These are phyloP conservation scores for Tulasnella sp. DNA, from an alignment of 768 basidiomycete species.

Conservation along the genomic window DNA sequence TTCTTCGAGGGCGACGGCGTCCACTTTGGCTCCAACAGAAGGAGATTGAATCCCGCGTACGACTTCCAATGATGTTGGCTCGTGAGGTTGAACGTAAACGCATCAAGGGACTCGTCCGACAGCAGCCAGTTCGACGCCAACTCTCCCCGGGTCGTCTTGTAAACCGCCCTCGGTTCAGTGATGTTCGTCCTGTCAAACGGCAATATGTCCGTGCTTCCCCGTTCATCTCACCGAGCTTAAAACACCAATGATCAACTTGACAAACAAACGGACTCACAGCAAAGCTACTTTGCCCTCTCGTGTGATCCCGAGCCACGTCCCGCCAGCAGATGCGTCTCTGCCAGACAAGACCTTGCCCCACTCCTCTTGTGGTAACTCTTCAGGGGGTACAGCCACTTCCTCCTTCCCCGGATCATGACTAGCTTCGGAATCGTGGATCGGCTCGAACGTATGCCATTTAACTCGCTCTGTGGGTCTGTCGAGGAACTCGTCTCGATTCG, in stretches of 20 bases:
- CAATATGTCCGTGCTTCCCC: conserved; percentile 7
- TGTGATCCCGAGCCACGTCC: conserved; percentile 77
- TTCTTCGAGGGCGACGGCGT: neutral
- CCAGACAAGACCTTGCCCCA: conserved; percentile 58
- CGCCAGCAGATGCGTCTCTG: conserved; percentile 66
- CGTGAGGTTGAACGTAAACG: conserved; percentile 48
- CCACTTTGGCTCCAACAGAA: conserved; percentile 48
- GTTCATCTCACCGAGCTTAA: neutral
- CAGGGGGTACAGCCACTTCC: neutral
- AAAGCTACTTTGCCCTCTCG: conserved; percentile 64
- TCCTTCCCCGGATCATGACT: conserved; percentile 1
- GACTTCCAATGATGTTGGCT: conserved; percentile 41
- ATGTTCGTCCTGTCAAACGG: conserved; percentile 68
- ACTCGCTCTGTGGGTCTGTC: conserved; percentile 26
- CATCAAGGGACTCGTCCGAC: conserved; percentile 41
- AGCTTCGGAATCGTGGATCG: neutral
- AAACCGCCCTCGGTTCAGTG: conserved; percentile 54
- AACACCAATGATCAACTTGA: neutral
- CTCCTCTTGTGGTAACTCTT: neutral
- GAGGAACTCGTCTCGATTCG: conserved; percentile 29
- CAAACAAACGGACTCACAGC: conserved; percentile 51
- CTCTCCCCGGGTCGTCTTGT: conserved; percentile 61
- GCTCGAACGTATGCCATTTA: conserved; percentile 28
- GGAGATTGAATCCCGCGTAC: conserved; percentile 79
- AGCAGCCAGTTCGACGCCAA: conserved; percentile 66